A percentile compares a stretch with the other conserved stretches of the same genome.
Evolutionary conservation across 2,329 filamentous ascomycete species (phyloP).

Genomic region (Dothideomycetes sp.): DNA sequence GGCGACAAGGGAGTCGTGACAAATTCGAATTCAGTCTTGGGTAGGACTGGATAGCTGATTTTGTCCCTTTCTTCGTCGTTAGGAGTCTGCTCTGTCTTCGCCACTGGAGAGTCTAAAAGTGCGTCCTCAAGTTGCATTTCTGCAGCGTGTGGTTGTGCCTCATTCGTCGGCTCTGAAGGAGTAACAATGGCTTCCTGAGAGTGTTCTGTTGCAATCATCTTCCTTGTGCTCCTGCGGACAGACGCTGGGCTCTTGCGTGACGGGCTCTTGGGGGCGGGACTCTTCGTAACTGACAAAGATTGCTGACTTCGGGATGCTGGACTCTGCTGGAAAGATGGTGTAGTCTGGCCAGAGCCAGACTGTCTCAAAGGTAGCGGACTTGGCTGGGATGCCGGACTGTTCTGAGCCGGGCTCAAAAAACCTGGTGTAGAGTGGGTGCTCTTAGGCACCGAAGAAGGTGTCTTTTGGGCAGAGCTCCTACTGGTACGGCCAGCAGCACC

Average conservation of each 20-base stretch:
- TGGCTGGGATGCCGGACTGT: constrained; percentile 1
- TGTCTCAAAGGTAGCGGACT: constrained; percentile 5
- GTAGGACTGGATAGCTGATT: constrained; percentile 10
- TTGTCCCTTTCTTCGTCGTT: constrained; percentile 4
- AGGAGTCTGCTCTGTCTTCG: neutral
- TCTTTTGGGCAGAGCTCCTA: constrained; percentile 6
- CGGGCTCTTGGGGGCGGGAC: neutral
- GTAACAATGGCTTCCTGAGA: neutral
- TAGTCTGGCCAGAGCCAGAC: constrained; percentile 1
- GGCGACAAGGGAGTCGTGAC: neutral
- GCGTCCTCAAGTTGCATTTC: neutral
- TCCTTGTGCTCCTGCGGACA: constrained; percentile 3
- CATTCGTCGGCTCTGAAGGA: neutral
- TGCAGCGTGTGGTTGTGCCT: too few relatives aligned
- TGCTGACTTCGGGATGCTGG: neutral
- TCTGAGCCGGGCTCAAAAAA: neutral
- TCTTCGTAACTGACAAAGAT: neutral
- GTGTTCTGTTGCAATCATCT: neutral
- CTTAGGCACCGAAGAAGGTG: neutral
- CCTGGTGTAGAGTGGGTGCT: neutral
- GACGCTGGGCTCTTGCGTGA: constrained; percentile 9
- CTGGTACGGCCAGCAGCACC: neutral
- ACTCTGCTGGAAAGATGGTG: neutral
- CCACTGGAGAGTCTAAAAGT: neutral
- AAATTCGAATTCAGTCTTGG: neutral